Base-by-base conservation (phyloP, 1,139 yeast species). In the Blastobotrys indianensis region DNA sequence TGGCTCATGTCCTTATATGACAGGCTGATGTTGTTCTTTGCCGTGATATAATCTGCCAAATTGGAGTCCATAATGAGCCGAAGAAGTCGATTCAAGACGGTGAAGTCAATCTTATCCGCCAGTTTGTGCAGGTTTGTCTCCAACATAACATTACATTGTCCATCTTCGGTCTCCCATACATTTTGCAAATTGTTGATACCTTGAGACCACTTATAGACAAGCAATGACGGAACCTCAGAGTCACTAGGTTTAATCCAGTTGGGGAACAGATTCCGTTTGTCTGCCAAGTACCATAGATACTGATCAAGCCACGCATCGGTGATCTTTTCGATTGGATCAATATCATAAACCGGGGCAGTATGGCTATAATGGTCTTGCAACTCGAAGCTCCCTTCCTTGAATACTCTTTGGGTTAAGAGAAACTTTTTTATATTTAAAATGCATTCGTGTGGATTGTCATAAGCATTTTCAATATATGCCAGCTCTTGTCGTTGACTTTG, bases 241-340 rank as follows among this genome's bases (percentile, higher is more conserved):
- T 92, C 98, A 54, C 86, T 81, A 4, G 99, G 98, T 61, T 94
- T 92, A 39, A 92, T 74, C 98, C 98, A 94, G 60, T 83, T 83
- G 2, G 99, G 99, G 66, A 94, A 94, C 34, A 94, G 68, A 15
- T 82, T 80, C 48, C 97, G 69, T 58, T 85, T 82, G 44, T 87
- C 96, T 4, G 94, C 92, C 64, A 92, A 97, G 63, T 85, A 92
- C 97, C 97, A 92, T 45, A 94, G 69, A 58, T 90, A 94, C 59
- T 92, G 98, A 61, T 92, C 98, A 40, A 94, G 68, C 58, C 92
- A 94, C 0, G 97, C 97, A 68, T 94, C 99, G 0, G 97, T 88
- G 48, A 94, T 87, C 61, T 90, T 92, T 62, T 94, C 99, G 42
- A 88, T 68, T 0, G 97, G 96, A 61, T 90, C 97, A 16, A 92